Base-by-base conservation (phyloP, 768 basidiomycete species). In the Russula earlei region DNA sequence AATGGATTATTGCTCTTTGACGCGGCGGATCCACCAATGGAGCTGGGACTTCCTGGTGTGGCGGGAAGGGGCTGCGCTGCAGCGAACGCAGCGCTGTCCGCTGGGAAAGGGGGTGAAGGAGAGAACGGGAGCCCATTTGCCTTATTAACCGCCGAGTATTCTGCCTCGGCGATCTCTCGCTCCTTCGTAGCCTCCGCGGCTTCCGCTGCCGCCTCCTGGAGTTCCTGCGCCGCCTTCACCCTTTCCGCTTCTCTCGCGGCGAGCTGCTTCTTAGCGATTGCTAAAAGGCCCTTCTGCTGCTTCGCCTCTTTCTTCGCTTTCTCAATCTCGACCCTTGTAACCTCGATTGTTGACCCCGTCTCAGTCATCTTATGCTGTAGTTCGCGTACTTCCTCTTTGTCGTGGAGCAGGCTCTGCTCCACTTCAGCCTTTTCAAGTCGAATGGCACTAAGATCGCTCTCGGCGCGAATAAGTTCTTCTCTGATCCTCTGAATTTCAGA, bases 201-300 rank as follows among this genome's bases (percentile, higher is more conserved):
- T 68, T 87, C 85, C 2, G 68, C 73, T 44, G 73, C 71, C 7
- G 82, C 82, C 46, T 86, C 87, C 61, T 80, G 79, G 9, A 89
- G 71, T 62, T 93, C 91, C 65, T 81, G 81, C 63, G 85, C 79
- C 10, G 74, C 75, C 67, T 81, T 87, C 14, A 77, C 79, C 54
- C 78, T 81, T 64, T 90, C 88, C 0, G 77, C 74, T 68, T 98
- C 95, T 59, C 90, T 86, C 5, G 87, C 81, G 24, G 79, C 79
- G 25, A 98, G 74, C 72, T 98, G 96, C 69, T 99, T 98, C 74
- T 85, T 86, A 5, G 91, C 89, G 67, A 98, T 95, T 5, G 93
- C 93, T 22, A 95, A 77, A 60, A 95, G 76, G 10, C 96, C 96
- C 68, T 91, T 97, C 73, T 97, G 94, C 66, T 96, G 91, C 68